Percentiles rank a stretch among this genome's conserved stretches.
Evolutionary conservation across 139 green algal genomes (phyloP).

Genomic region (Micromonas pusilla): DNA sequence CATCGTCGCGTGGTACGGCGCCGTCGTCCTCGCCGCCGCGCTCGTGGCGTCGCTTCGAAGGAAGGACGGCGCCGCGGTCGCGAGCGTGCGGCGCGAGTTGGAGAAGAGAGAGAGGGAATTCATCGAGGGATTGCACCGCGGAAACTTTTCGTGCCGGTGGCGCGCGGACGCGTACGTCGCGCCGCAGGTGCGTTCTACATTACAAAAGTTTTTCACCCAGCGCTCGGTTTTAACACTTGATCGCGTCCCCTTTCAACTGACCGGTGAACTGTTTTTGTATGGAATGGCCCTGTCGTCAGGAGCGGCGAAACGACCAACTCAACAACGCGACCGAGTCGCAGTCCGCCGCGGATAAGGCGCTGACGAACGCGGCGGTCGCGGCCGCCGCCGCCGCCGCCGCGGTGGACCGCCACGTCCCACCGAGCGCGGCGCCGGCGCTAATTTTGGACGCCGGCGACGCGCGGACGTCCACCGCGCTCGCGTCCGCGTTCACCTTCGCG

Average conservation of each 20-base stretch:
- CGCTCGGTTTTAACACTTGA: too few relatives aligned
- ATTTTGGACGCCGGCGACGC: conserved; percentile 9
- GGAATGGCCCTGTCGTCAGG: too few relatives aligned
- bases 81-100: neutral
- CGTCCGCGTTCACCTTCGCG: neutral
- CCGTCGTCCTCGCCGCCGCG: too few relatives aligned
- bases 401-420: neutral
- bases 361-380: conserved; percentile 18
- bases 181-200: neutral
- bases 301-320: too few relatives aligned
- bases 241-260: too few relatives aligned
- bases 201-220: too few relatives aligned
- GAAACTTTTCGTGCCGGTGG: conserved; percentile 20
- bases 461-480: neutral
- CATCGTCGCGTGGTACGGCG: too few relatives aligned
- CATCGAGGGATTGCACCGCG: neutral
- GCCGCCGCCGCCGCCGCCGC: neutral
- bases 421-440: neutral
- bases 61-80: too few relatives aligned
- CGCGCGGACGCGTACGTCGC: conserved; percentile 8
- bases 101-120: conserved; percentile 5
- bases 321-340: too few relatives aligned
- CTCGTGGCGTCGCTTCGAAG: neutral
- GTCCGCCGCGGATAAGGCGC: neutral
- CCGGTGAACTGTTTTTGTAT: too few relatives aligned